A percentile compares a stretch with the other conserved stretches of the same genome.
Evolutionary conservation across 345 rosid species (phyloP).

Genomic region (Linum trigynum): DNA sequence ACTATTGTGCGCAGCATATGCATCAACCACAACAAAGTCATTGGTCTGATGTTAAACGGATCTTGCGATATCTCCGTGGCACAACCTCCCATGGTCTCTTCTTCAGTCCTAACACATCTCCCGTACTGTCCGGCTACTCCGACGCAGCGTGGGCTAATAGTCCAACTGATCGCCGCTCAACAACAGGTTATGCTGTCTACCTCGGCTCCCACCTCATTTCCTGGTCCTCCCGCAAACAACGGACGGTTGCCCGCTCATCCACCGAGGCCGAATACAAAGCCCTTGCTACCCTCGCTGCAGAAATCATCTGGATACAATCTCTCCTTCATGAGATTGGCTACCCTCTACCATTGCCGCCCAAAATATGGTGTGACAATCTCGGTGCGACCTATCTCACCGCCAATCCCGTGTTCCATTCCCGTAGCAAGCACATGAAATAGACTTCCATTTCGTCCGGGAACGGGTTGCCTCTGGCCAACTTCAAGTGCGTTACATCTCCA

Average conservation of each 20-base stretch:
- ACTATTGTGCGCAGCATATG: too few relatives aligned
- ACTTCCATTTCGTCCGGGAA: too few relatives aligned
- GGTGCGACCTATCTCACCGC: constrained; percentile 1
- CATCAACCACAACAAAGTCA: neutral
- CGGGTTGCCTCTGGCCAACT: too few relatives aligned
- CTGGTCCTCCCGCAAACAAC: too few relatives aligned
- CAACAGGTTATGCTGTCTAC: neutral
- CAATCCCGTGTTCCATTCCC: constrained; percentile 6
- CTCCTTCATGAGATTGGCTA: neutral
- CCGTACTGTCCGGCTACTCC: neutral
- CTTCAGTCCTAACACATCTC: neutral
- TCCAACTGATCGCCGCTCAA: neutral
- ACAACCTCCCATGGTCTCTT: neutral
- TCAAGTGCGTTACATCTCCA: too few relatives aligned
- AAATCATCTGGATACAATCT: too few relatives aligned
- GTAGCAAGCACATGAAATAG: too few relatives aligned
- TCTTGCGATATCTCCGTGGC: neutral
- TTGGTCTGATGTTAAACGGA: neutral
- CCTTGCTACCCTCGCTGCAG: too few relatives aligned
- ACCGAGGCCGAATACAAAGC: too few relatives aligned
- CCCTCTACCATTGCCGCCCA: neutral
- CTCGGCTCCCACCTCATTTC: neutral
- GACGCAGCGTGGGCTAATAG: neutral
- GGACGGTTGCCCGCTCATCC: too few relatives aligned
- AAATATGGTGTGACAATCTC: neutral